phyloP scores from a whole-genome alignment of 441 rosid species.

The Capsella rubella region DNA sequence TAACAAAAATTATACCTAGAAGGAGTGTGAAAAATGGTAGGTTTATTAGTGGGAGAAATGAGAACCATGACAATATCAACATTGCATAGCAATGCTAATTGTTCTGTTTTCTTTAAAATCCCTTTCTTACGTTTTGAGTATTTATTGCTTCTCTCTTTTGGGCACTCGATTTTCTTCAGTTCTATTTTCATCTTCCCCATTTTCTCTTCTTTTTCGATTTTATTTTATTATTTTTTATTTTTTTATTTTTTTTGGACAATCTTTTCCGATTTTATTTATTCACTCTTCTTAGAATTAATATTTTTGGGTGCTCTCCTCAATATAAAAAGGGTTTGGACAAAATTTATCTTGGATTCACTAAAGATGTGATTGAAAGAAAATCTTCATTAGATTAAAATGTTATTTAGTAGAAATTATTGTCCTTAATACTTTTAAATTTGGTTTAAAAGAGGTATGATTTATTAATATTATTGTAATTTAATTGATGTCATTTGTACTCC shows the following conservation, averaged over 20 bases:
- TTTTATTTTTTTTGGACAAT: background rate
- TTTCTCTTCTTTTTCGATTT: slow-evolving; percentile 8
- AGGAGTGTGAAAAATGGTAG: slow-evolving; percentile 7
- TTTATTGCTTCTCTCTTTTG: slow-evolving; percentile 40
- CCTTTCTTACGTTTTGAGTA: slow-evolving; percentile 49
- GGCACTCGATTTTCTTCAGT: slow-evolving; percentile 24
- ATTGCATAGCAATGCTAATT: slow-evolving; percentile 41
- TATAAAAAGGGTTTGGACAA: slow-evolving; percentile 5
- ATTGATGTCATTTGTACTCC: background rate
- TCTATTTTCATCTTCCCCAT: slow-evolving; percentile 49
- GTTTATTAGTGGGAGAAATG: slow-evolving; percentile 24
- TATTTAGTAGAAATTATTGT: background rate
- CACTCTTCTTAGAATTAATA: background rate
- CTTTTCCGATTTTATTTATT: background rate
- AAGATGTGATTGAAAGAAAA: background rate
- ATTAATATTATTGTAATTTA: too few relatives aligned
- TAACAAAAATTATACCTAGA: slow-evolving; percentile 1
- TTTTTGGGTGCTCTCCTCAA: background rate
- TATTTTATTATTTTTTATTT: too few relatives aligned
- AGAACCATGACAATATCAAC: slow-evolving; percentile 32
- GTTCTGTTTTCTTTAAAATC: slow-evolving; percentile 44
- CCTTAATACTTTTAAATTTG: slow-evolving; percentile 15
- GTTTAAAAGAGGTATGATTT: background rate
- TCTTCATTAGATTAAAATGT: slow-evolving; percentile 4
- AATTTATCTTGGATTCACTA: slow-evolving; percentile 2